Conservation (phyloP, 2,329 filamentous ascomycete genomes). For the Ascochyta clinopodiicola region DNA sequence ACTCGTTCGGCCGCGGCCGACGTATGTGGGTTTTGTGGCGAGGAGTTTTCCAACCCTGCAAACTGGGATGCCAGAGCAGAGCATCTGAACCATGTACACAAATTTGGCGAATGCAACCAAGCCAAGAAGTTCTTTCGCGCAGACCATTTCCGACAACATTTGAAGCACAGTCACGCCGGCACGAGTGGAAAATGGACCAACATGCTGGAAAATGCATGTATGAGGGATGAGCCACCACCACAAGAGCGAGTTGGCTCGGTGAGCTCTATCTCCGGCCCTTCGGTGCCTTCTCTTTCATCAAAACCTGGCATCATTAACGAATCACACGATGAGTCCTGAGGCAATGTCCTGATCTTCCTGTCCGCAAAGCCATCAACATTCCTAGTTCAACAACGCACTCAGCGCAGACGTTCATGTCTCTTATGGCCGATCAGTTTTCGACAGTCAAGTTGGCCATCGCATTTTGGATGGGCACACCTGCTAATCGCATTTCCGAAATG, state of each 20-base stretch:
- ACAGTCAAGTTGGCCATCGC: neutral
- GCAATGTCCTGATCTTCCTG: constrained; percentile 21
- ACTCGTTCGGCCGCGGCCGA: constrained; percentile 69
- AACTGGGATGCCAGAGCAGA: constrained; percentile 88
- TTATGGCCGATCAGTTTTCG: constrained; percentile 2
- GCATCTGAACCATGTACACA: constrained; percentile 90
- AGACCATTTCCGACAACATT: constrained; percentile 96
- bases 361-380: constrained; percentile 33
- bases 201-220: constrained; percentile 94
- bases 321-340: constrained; percentile 49
- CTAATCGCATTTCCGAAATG: neutral
- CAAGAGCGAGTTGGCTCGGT: constrained; percentile 48
- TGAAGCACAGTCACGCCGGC: constrained; percentile 96
- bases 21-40: constrained; percentile 92
- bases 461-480: neutral
- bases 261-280: constrained; percentile 38
- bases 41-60: constrained; percentile 85
- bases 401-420: constrained; percentile 4
- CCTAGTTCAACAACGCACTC: constrained; percentile 18
- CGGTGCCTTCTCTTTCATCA: constrained; percentile 36
- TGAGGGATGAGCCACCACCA: constrained; percentile 81
- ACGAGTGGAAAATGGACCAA: constrained; percentile 99
- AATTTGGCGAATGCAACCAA: constrained; percentile 97
- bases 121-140: constrained; percentile 98
- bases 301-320: constrained; percentile 49